These are phyloP conservation scores for Selaginella tamariscina DNA, from an alignment of 75 land plant genomes.

Conservation along the genomic window DNA sequence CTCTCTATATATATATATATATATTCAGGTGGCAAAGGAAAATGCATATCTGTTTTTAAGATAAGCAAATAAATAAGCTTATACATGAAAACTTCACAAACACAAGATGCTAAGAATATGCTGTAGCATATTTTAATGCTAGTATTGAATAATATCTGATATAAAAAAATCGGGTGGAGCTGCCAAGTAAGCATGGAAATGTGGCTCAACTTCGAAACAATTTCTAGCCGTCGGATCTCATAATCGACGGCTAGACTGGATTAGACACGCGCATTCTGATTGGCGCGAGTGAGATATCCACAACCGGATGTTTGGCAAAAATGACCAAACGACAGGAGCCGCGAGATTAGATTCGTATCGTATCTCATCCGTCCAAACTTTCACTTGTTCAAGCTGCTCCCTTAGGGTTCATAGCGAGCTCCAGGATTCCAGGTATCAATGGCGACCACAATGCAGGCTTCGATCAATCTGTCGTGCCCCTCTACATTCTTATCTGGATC, in stretches of 20 bases:
- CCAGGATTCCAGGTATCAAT: background rate
- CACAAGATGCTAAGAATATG: too few species aligned
- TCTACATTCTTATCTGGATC: background rate
- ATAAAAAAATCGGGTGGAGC: too few species aligned
- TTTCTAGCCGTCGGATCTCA: background rate
- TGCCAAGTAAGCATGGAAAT: too few species aligned
- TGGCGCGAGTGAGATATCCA: background rate
- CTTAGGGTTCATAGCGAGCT: background rate
- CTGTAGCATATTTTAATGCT: too few species aligned
- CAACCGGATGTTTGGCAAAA: too few species aligned
- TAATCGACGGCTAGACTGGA: background rate
- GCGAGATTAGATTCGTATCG: background rate
- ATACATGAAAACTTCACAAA: too few species aligned
- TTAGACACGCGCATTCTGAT: background rate
- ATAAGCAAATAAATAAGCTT: too few species aligned
- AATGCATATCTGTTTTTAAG: too few species aligned
- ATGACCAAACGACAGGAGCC: background rate
- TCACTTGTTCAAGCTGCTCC: background rate
- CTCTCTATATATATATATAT: too few species aligned
- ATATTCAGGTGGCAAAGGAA: too few species aligned
- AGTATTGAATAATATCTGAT: too few species aligned
- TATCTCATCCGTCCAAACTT: background rate
- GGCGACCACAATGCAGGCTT: background rate
- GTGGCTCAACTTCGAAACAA: too few species aligned
- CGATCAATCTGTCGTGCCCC: background rate